phyloP scores from a whole-genome alignment of 2,329 filamentous ascomycete genomes.

The Hymenoscyphus fraxineus region DNA sequence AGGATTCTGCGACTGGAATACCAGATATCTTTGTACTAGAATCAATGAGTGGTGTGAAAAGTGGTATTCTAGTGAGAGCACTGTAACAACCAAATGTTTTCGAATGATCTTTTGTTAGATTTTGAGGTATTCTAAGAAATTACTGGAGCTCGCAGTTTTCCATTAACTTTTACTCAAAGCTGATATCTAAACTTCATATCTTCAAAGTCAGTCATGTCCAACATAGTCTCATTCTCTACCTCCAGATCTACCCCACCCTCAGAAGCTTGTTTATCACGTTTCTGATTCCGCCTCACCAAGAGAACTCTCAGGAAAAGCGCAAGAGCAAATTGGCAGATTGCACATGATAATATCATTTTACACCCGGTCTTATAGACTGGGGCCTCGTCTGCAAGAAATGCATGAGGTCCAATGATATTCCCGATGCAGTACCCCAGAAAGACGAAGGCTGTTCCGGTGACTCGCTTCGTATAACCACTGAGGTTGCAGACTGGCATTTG shows the following conservation, averaged over 20 bases:
- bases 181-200: not conserved
- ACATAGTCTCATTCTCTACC: slow-evolving; percentile 11
- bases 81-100: no score
- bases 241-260: slow-evolving; percentile 8
- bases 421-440: slow-evolving; percentile 27
- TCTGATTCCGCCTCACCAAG: slow-evolving; percentile 31
- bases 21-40: no score
- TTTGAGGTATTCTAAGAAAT: no score
- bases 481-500: slow-evolving; percentile 45
- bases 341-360: slow-evolving; percentile 46
- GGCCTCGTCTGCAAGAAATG: slow-evolving; percentile 33
- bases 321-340: slow-evolving; percentile 40
- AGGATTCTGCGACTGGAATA: no score
- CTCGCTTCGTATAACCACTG: slow-evolving; percentile 45
- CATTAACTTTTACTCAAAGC: not conserved
- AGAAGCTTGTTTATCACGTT: slow-evolving; percentile 31
- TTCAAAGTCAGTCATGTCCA: slow-evolving; percentile 8
- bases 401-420: slow-evolving; percentile 47
- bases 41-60: no score
- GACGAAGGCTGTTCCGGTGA: slow-evolving; percentile 42
- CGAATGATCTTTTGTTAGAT: no score
- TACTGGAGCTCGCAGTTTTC: no score
- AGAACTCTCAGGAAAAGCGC: slow-evolving; percentile 37
- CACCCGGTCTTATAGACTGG: slow-evolving; percentile 50
- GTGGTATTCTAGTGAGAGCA: no score